Percentiles rank a stretch among this genome's conserved stretches.
phyloP scores from a whole-genome alignment of 352 stramenopile genomes.

The Sclerospora graminicola region DNA sequence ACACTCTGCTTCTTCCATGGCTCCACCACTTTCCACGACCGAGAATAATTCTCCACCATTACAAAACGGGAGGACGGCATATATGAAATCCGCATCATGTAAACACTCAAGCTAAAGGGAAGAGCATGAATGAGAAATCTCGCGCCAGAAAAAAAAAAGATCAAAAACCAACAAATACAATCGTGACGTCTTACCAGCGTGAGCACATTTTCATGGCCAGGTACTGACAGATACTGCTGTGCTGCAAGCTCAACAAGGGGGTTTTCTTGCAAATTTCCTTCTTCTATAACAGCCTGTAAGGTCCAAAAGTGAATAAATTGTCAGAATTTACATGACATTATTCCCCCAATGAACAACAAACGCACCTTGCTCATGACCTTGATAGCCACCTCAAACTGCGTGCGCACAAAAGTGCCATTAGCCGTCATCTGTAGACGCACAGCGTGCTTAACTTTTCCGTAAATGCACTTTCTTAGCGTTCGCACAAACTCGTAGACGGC shows the following conservation, averaged over 20 bases:
- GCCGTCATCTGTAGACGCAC: conserved; percentile 69
- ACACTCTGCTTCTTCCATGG: conserved; percentile 67
- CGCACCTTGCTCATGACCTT: conserved; percentile 85
- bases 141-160: background rate
- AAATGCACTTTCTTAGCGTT: conserved; percentile 82
- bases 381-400: conserved; percentile 72
- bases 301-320: too few species aligned
- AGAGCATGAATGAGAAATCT: background rate
- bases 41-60: conserved; percentile 79
- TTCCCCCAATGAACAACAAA: too few species aligned
- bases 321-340: too few species aligned
- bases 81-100: conserved; percentile 79
- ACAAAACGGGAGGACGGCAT: conserved; percentile 77
- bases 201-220: conserved; percentile 77
- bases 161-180: background rate
- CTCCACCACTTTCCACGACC: conserved; percentile 68
- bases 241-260: conserved; percentile 75
- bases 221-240: conserved; percentile 73
- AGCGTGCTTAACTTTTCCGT: conserved; percentile 82
- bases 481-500: conserved; percentile 81
- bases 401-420: conserved; percentile 70
- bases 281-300: conserved; percentile 74
- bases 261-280: conserved; percentile 82
- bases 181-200: conserved; percentile 38
- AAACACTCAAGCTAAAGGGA: conserved; percentile 60